phyloP scores from a whole-genome alignment of 805 yeast species.

The Schwanniomyces polymorphus region DNA sequence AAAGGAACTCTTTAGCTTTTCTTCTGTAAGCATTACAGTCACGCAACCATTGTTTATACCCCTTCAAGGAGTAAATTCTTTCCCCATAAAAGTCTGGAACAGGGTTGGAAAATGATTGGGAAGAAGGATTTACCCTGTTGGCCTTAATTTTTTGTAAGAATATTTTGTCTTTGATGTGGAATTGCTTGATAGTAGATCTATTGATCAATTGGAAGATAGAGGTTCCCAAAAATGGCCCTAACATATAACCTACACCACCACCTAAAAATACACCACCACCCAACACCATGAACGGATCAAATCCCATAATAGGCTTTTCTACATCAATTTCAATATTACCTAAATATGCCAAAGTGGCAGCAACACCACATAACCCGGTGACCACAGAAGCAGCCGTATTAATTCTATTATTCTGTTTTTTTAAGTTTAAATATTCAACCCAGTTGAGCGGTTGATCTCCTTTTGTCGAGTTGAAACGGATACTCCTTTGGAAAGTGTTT shows the following conservation, averaged over 20 bases:
- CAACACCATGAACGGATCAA: slow-evolving; percentile 83
- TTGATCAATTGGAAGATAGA: slow-evolving; percentile 60
- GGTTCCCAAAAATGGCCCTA: slow-evolving; percentile 82
- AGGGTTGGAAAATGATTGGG: slow-evolving; percentile 88
- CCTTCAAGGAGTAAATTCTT: slow-evolving; percentile 80
- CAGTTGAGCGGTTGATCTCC: slow-evolving; percentile 49
- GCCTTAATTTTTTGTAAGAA: slow-evolving; percentile 72
- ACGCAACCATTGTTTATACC: slow-evolving; percentile 93
- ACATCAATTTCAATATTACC: slow-evolving; percentile 86
- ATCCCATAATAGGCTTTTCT: slow-evolving; percentile 80
- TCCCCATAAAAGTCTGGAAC: slow-evolving; percentile 99
- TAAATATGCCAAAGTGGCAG: slow-evolving; percentile 69
- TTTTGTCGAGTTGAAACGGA: slow-evolving; percentile 21
- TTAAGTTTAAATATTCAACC: slow-evolving; percentile 75
- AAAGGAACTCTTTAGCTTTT: slow-evolving; percentile 75
- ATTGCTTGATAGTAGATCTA: slow-evolving; percentile 45
- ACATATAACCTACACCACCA: slow-evolving; percentile 74
- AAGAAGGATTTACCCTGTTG: slow-evolving; percentile 89
- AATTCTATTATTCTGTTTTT: slow-evolving; percentile 72
- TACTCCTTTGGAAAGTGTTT: not conserved
- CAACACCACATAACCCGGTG: slow-evolving; percentile 67
- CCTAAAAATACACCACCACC: slow-evolving; percentile 72
- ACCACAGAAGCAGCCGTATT: slow-evolving; percentile 67
- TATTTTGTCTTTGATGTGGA: slow-evolving; percentile 62
- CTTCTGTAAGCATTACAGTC: slow-evolving; percentile 90